Evolutionary conservation across 352 stramenopile species (phyloP).

Genomic region (Pythium monospermum): DNA sequence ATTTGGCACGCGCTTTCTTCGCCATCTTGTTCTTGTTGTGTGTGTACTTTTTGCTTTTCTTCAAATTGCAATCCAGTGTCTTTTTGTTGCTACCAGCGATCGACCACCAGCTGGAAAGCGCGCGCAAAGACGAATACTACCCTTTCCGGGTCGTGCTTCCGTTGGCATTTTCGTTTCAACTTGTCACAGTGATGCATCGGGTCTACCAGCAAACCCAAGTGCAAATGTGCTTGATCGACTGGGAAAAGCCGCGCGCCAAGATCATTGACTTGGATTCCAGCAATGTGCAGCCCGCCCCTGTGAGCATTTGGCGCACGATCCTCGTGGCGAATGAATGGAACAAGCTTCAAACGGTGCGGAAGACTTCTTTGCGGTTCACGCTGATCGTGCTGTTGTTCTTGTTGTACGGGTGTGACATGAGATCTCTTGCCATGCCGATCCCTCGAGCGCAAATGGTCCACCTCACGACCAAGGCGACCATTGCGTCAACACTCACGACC

Average conservation of each 20-base stretch:
- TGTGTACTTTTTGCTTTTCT: slow-evolving; percentile 92
- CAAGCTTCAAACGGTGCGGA: slow-evolving; percentile 80
- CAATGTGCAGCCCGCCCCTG: slow-evolving; percentile 38
- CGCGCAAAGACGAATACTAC: slow-evolving; percentile 79
- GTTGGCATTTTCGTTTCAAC: slow-evolving; percentile 79
- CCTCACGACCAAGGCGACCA: slow-evolving; percentile 44
- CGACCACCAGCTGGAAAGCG: slow-evolving; percentile 41
- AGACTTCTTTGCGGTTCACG: slow-evolving; percentile 78
- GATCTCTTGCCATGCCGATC: slow-evolving; percentile 43
- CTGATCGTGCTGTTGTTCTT: slow-evolving; percentile 87
- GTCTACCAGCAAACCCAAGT: slow-evolving; percentile 78
- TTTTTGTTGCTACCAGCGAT: slow-evolving; percentile 84
- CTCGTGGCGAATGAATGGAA: slow-evolving; percentile 94
- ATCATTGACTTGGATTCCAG: slow-evolving; percentile 52
- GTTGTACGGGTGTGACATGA: slow-evolving; percentile 69
- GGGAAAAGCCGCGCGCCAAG: slow-evolving; percentile 84
- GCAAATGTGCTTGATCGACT: slow-evolving; percentile 93
- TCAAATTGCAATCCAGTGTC: slow-evolving; percentile 89
- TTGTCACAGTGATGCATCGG: slow-evolving; percentile 54
- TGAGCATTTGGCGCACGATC: slow-evolving; percentile 93
- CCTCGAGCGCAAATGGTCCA: slow-evolving; percentile 49
- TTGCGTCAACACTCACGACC: slow-evolving; percentile 12
- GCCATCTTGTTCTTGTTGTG: slow-evolving; percentile 71
- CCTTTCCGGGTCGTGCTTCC: slow-evolving; percentile 81
- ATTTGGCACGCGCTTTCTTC: slow-evolving; percentile 39